Conservation (phyloP, 495 filamentous ascomycete species). For the Sporormia fimetaria region DNA sequence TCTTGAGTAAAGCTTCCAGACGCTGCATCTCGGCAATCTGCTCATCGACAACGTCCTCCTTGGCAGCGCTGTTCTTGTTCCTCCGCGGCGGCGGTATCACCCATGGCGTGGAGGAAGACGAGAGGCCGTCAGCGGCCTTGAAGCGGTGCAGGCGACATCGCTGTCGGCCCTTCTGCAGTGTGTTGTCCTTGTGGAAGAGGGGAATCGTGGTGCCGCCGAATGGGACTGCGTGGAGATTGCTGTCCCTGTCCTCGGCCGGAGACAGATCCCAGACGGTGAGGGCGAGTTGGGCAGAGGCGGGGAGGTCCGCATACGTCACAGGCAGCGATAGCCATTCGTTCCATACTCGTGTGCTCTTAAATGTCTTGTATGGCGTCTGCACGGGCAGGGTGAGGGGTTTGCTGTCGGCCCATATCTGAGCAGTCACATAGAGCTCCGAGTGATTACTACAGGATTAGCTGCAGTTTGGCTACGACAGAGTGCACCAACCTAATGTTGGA, state of each 20-base stretch:
- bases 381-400: slow-evolving; percentile 86
- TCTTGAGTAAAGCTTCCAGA: slow-evolving; percentile 81
- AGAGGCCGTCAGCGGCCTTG: slow-evolving; percentile 75
- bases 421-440: slow-evolving; percentile 87
- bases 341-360: slow-evolving; percentile 72
- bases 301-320: slow-evolving; percentile 66
- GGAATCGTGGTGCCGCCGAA: slow-evolving; percentile 89
- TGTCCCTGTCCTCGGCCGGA: slow-evolving; percentile 53
- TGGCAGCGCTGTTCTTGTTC: slow-evolving; percentile 40
- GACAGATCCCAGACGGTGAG: slow-evolving; percentile 95
- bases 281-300: slow-evolving; percentile 69
- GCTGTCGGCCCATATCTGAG: slow-evolving; percentile 88
- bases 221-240: slow-evolving; percentile 64
- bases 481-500: slow-evolving; percentile 51
- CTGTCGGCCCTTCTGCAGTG: slow-evolving; percentile 80
- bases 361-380: slow-evolving; percentile 83
- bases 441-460: slow-evolving; percentile 29
- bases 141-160: slow-evolving; percentile 78
- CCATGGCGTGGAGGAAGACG: slow-evolving; percentile 62
- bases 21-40: slow-evolving; percentile 66
- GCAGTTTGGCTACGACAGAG: background rate
- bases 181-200: slow-evolving; percentile 83
- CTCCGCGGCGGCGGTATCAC: slow-evolving; percentile 43
- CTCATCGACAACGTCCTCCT: slow-evolving; percentile 36
- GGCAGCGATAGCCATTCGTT: slow-evolving; percentile 93